Percentiles rank a stretch among this genome's conserved stretches.
Evolutionary conservation across 192 early-diverging fungal genomes (phyloP).

Genomic region (Gryganskiella cystojenkinii): DNA sequence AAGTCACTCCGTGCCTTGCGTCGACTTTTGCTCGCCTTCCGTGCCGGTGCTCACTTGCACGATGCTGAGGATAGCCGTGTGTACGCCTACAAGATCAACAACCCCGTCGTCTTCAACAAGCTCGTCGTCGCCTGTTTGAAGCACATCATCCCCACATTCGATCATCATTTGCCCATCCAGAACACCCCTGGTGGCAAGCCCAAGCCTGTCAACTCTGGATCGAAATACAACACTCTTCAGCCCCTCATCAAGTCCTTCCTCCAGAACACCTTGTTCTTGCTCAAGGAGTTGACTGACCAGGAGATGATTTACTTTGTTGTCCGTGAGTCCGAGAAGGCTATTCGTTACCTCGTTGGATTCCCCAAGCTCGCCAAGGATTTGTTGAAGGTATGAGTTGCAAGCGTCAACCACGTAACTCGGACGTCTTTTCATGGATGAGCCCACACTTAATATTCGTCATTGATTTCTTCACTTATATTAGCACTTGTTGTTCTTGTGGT

Average conservation of each 20-base stretch:
- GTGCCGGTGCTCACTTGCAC: constrained; percentile 80
- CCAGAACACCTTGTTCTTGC: constrained; percentile 75
- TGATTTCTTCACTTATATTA: constrained; percentile 8
- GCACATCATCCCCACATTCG: constrained; percentile 73
- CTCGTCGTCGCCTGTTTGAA: constrained; percentile 81
- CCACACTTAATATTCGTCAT: background rate
- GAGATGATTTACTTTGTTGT: constrained; percentile 88
- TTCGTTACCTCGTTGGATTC: constrained; percentile 86
- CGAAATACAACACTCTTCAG: constrained; percentile 80
- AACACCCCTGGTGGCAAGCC: constrained; percentile 36
- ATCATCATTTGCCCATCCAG: constrained; percentile 67
- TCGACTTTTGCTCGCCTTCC: constrained; percentile 85
- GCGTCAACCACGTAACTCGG: background rate
- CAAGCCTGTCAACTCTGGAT: constrained; percentile 50
- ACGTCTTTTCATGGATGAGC: background rate
- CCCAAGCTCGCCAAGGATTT: constrained; percentile 84
- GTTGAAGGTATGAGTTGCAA: constrained; percentile 66
- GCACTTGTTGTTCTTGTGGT: constrained; percentile 73
- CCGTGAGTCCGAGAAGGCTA: constrained; percentile 80
- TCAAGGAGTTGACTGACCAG: constrained; percentile 85
- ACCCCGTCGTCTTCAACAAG: constrained; percentile 80
- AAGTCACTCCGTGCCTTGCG: constrained; percentile 77
- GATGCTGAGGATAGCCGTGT: constrained; percentile 66
- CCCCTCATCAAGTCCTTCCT: constrained; percentile 88
- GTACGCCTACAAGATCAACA: constrained; percentile 79